Evolutionary conservation across 2,329 filamentous ascomycete species (phyloP), one percentile per base, ranked within the genome.

Genomic region (Exophiala oligosperma): DNA sequence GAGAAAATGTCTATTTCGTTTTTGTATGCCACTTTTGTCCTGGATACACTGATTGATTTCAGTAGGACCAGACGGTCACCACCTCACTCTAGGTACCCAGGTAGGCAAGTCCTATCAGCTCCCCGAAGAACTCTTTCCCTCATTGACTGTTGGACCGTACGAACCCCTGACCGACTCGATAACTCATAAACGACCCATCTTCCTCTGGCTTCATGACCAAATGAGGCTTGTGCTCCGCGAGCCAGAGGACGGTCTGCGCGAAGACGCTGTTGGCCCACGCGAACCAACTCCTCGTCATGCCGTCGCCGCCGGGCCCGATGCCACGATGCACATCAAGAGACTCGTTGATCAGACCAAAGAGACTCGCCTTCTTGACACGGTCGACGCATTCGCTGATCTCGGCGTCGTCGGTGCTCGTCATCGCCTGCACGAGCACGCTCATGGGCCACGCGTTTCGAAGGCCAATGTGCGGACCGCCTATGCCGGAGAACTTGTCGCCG

Each of bases 201-300:
- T 44, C 46, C 7, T 50, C 85, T 43, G 84, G 74, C 12, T 85
- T 87, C 72, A 97, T 96, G 40, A 97, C 81, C 66, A 97, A 73
- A 73, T 96, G 84, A 2, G 94, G 94, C 74, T 96, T 96, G 71
- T 93, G 80, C 74, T 88, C 87, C 1, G 92, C 94, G 52, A 99
- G 72, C 76, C 97, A 91, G 52, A 99, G 77, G 47, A 99, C 91
- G 0, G 92, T 96, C 73, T 91, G 88, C 12, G 93, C 92, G 75
- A 96, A 97, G 9, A 99, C 91, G 0, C 91, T 94, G 67, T 99
- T 99, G 9, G 94, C 94, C 94, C 92, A 97, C 2, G 93, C 91
- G 72, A 97, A 97, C 93, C 93, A 97, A 69, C 89, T 91, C 64
- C 92, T 81, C 1, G 93, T 97, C 73, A 94, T 97, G 38, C 84